A percentile compares a stretch with the other conserved stretches of the same genome.
Conservation (phyloP, 805 yeast genomes). For the Monosporozyma yasuniensis region DNA sequence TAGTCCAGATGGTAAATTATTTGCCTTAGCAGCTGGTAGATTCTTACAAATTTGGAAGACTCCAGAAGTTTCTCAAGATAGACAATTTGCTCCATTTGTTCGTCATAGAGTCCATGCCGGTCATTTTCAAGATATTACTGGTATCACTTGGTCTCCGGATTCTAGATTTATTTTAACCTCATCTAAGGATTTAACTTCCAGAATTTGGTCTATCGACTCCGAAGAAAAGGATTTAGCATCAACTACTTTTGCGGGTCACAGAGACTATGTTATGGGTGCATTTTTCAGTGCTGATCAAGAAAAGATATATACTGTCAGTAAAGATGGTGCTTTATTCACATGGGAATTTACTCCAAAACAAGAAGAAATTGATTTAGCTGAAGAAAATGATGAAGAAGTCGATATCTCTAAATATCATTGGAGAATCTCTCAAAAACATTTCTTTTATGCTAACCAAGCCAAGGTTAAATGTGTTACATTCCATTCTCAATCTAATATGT, state of each 20-base stretch:
- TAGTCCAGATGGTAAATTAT: constrained; percentile 79
- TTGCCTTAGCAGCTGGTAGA: constrained; percentile 78
- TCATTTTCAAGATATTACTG: constrained; percentile 72
- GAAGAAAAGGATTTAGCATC: constrained; percentile 64
- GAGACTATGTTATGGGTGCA: constrained; percentile 80
- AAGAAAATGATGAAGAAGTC: constrained; percentile 34
- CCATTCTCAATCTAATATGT: constrained; percentile 58
- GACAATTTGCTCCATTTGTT: constrained; percentile 94
- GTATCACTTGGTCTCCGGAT: constrained; percentile 83
- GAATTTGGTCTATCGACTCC: constrained; percentile 67
- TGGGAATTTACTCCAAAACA: constrained; percentile 77
- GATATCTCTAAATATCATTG: constrained; percentile 47
- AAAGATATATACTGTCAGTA: constrained; percentile 79
- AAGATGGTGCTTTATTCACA: constrained; percentile 86
- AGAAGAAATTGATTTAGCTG: constrained; percentile 38
- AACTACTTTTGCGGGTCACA: constrained; percentile 83
- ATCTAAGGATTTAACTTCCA: constrained; percentile 82
- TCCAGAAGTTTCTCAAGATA: constrained; percentile 68
- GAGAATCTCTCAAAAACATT: constrained; percentile 75
- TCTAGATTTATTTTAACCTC: constrained; percentile 80
- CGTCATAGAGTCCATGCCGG: constrained; percentile 88
- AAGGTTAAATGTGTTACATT: constrained; percentile 75
- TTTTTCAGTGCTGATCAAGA: constrained; percentile 86
- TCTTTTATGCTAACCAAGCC: constrained; percentile 53
- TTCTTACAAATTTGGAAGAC: constrained; percentile 91